Conservation (phyloP, 345 rosid species). For the Murraya koenigii region DNA sequence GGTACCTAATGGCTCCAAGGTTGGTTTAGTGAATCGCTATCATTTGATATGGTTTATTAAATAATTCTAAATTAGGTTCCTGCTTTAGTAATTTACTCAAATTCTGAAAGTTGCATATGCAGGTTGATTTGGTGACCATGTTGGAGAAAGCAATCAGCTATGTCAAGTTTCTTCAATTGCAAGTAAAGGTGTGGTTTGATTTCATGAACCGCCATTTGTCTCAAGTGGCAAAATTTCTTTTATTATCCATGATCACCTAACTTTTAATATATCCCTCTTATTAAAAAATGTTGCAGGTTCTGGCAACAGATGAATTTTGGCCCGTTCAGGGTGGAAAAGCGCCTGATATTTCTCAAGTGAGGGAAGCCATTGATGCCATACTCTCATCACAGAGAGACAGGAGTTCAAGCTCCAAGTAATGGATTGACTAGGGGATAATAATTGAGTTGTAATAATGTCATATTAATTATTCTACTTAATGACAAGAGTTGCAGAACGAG, state of each 20-base stretch:
- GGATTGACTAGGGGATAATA: not conserved
- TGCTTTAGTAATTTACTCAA: not conserved
- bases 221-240: not conserved
- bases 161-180: slow-evolving; percentile 96
- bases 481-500: too few relatives aligned
- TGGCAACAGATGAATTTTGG: slow-evolving; percentile 98
- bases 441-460: not conserved
- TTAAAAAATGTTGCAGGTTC: slow-evolving; percentile 41
- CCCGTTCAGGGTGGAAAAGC: slow-evolving; percentile 92
- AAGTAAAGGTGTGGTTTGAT: slow-evolving; percentile 62
- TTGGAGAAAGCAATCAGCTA: slow-evolving; percentile 86
- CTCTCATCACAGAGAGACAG: slow-evolving; percentile 71
- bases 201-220: not conserved
- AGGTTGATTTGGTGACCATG: slow-evolving; percentile 97
- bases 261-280: not conserved
- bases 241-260: not conserved
- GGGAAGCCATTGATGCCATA: slow-evolving; percentile 95
- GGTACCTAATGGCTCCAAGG: slow-evolving; percentile 92
- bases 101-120: slow-evolving; percentile 4
- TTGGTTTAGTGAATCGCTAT: not conserved
- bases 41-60: too few relatives aligned
- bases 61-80: not conserved
- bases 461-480: slow-evolving; percentile 3
- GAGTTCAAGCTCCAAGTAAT: slow-evolving; percentile 43
- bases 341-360: slow-evolving; percentile 91